phyloP scores from a whole-genome alignment of 1,139 yeast species.

The Lodderomyces elongisporus region DNA sequence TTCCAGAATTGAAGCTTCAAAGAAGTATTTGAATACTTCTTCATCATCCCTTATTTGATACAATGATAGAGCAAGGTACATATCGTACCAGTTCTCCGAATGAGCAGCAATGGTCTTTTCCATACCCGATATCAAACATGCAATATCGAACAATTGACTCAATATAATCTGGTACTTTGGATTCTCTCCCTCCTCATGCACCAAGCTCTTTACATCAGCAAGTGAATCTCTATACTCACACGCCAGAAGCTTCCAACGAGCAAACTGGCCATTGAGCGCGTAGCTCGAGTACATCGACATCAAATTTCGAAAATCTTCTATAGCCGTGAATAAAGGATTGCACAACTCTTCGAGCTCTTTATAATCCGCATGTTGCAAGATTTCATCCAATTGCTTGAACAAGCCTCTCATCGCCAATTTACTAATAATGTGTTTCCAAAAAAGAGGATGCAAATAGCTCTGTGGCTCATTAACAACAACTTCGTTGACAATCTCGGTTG shows the following conservation, averaged over 20 bases:
- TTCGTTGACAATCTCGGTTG: slow-evolving; percentile 41
- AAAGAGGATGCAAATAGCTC: slow-evolving; percentile 52
- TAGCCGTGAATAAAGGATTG: slow-evolving; percentile 31
- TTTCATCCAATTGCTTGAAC: slow-evolving; percentile 49
- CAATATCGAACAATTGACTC: slow-evolving; percentile 39
- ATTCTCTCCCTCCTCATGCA: background rate
- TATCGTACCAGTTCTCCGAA: slow-evolving; percentile 68
- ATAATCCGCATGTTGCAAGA: slow-evolving; percentile 38
- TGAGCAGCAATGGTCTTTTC: slow-evolving; percentile 44
- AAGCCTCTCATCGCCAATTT: slow-evolving; percentile 62
- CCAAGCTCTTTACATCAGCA: slow-evolving; percentile 12
- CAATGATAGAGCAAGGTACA: slow-evolving; percentile 54
- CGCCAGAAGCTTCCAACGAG: slow-evolving; percentile 47
- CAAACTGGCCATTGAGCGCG: slow-evolving; percentile 39
- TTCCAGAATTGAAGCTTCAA: slow-evolving; percentile 27
- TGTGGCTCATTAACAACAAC: slow-evolving; percentile 38
- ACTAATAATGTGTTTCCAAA: slow-evolving; percentile 59
- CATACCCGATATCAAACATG: slow-evolving; percentile 49
- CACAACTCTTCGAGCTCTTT: slow-evolving; percentile 29
- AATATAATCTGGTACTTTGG: slow-evolving; percentile 22
- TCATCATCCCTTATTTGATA: slow-evolving; percentile 52
- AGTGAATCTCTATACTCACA: slow-evolving; percentile 47
- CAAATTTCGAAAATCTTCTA: slow-evolving; percentile 43
- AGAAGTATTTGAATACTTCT: slow-evolving; percentile 30
- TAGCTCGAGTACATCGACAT: slow-evolving; percentile 38